Conservation (phyloP, 345 rosid species). For the Euphorbia pulcherrima region DNA sequence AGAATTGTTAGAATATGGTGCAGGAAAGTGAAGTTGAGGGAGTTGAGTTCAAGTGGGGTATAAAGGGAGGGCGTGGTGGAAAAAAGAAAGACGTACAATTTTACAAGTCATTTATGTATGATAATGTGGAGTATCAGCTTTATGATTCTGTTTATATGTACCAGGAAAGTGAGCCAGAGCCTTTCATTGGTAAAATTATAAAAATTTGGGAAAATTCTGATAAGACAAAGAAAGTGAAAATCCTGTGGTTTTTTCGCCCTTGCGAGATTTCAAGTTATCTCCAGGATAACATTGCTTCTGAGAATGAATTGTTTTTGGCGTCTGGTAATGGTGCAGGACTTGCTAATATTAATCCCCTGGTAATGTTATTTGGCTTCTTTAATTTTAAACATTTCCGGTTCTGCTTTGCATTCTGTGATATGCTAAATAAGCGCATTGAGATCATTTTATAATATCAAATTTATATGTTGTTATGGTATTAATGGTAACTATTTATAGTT, state of each 20-base stretch:
- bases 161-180: conserved; percentile 43
- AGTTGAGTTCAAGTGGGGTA: conserved; percentile 71
- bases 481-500: background rate
- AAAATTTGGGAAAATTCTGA: conserved; percentile 64
- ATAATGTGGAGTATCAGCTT: conserved; percentile 58
- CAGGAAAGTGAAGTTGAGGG: conserved; percentile 35
- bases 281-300: conserved; percentile 26
- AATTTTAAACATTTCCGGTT: background rate
- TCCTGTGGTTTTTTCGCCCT: conserved; percentile 80
- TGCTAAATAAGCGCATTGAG: background rate
- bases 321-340: conserved; percentile 80
- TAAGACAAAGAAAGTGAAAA: conserved; percentile 50
- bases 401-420: background rate
- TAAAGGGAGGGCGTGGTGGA: conserved; percentile 54
- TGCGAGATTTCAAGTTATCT: conserved; percentile 51
- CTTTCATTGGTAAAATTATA: conserved; percentile 61
- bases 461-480: background rate
- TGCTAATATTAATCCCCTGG: conserved; percentile 67
- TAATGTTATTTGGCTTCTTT: conserved; percentile 33
- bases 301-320: conserved; percentile 76
- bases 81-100: conserved; percentile 54
- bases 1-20: conserved; percentile 41
- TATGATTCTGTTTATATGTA: conserved; percentile 62
- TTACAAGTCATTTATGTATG: conserved; percentile 69
- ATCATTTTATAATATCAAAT: background rate